These are phyloP conservation scores for Barnettozyma pratensis DNA, from an alignment of 805 yeast genomes.

Conservation along the genomic window DNA sequence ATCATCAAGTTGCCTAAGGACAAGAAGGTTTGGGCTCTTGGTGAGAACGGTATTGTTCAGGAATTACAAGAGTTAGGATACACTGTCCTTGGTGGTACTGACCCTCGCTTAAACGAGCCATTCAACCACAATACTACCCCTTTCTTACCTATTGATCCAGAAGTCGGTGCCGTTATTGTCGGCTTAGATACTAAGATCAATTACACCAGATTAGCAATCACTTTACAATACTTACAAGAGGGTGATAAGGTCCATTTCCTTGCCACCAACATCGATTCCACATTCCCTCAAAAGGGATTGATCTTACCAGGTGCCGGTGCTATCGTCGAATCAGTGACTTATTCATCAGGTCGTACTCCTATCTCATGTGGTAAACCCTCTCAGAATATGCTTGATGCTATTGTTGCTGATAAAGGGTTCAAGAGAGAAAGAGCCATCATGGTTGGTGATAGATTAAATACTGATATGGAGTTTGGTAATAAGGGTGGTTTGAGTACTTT, in stretches of 20 bases:
- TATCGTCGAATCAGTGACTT: constrained; percentile 69
- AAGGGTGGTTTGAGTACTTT: constrained; percentile 84
- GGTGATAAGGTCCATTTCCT: constrained; percentile 56
- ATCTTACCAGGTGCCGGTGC: constrained; percentile 96
- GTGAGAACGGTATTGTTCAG: constrained; percentile 79
- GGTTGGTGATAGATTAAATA: constrained; percentile 94
- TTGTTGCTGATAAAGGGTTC: constrained; percentile 53
- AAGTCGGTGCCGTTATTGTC: constrained; percentile 84
- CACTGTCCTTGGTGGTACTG: constrained; percentile 77
- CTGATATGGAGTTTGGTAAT: constrained; percentile 90
- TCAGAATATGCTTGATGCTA: constrained; percentile 84
- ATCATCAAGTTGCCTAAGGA: constrained; percentile 69
- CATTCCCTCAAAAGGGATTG: constrained; percentile 84
- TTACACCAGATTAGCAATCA: constrained; percentile 74
- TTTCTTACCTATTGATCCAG: constrained; percentile 55
- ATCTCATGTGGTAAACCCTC: constrained; percentile 92
- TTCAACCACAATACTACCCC: constrained; percentile 55
- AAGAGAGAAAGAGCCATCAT: constrained; percentile 65
- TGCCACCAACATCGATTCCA: constrained; percentile 93
- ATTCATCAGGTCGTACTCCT: constrained; percentile 76
- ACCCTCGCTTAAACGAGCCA: constrained; percentile 47
- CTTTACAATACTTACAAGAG: constrained; percentile 75
- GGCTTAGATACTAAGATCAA: constrained; percentile 77
- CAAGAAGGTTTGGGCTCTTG: constrained; percentile 83
- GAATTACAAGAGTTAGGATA: constrained; percentile 77